phyloP scores from a whole-genome alignment of 2,329 filamentous ascomycete species.

The Acephala macrosclerotiorum region DNA sequence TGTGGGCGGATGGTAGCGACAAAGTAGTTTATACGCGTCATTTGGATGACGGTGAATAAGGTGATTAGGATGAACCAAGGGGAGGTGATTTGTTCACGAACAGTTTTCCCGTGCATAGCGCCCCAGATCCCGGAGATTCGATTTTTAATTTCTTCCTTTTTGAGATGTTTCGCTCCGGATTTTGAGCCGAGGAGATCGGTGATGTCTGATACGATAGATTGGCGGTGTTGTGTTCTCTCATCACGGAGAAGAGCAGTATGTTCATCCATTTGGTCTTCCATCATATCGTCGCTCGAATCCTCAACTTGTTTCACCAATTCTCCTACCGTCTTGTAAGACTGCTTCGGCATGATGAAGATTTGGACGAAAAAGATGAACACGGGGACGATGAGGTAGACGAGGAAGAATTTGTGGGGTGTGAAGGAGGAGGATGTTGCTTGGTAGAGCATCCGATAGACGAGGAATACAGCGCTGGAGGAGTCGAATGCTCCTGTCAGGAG shows the following conservation, averaged over 20 bases:
- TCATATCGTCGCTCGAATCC: conserved; percentile 49
- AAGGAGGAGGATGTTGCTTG: conserved; percentile 64
- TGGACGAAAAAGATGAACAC: conserved; percentile 70
- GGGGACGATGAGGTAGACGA: conserved; percentile 75
- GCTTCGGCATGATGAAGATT: conserved; percentile 73
- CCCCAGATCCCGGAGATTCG: conserved; percentile 80
- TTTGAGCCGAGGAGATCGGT: conserved; percentile 75
- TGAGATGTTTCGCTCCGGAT: conserved; percentile 67
- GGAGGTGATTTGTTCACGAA: conserved; percentile 75
- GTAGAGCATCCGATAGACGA: conserved; percentile 76
- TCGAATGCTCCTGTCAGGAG: conserved; percentile 85
- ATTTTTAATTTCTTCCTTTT: conserved; percentile 74
- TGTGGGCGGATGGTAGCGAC: conserved; percentile 86
- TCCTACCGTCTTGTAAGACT: conserved; percentile 85
- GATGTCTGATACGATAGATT: conserved; percentile 65
- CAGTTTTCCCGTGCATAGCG: conserved; percentile 77
- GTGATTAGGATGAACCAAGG: conserved; percentile 89
- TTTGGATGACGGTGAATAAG: conserved; percentile 76
- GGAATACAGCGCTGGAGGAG: conserved; percentile 79
- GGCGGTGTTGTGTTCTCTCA: conserved; percentile 53
- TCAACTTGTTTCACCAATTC: conserved; percentile 81
- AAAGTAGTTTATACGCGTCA: conserved; percentile 90
- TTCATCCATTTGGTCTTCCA: conserved; percentile 65
- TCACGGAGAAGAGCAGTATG: conserved; percentile 48
- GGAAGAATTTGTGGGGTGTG: conserved; percentile 73